Evolutionary conservation across 306 rosid species (phyloP).

Genomic region (Begonia peltatifolia): DNA sequence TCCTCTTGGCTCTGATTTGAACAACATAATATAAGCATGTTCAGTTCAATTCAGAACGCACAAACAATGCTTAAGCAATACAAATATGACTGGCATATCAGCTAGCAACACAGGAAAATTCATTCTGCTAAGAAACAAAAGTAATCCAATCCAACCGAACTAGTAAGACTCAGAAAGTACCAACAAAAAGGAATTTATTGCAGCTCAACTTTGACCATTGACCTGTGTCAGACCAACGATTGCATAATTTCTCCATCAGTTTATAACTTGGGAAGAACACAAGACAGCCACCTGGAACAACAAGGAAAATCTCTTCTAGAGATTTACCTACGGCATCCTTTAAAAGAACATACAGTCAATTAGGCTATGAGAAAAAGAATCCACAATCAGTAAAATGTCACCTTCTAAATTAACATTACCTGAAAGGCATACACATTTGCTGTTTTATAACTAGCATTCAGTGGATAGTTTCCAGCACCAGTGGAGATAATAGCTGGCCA

Average conservation of each 20-base stretch:
- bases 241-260: conserved; percentile 72
- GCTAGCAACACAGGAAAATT: conserved; percentile 1
- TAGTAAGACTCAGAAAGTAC: conserved; percentile 16
- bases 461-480: conserved; percentile 67
- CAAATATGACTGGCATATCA: conserved; percentile 9
- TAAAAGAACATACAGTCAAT: conserved; percentile 14
- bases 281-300: conserved; percentile 85
- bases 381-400: conserved; percentile 3
- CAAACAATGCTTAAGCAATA: conserved; percentile 4
- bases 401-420: conserved; percentile 26
- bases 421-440: conserved; percentile 82
- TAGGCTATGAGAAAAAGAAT: conserved; percentile 7
- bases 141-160: too few species aligned
- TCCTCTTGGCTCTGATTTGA: conserved; percentile 74
- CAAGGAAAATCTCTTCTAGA: conserved; percentile 70
- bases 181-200: conserved; percentile 61
- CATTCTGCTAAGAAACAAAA: too few species aligned
- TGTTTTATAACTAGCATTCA: conserved; percentile 89
- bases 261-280: conserved; percentile 95
- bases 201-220: conserved; percentile 70
- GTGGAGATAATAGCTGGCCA: conserved; percentile 79
- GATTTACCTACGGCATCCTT: conserved; percentile 91
- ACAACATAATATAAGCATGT: conserved; percentile 8
- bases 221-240: conserved; percentile 87
- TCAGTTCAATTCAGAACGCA: background rate